Percentiles rank a stretch among this genome's conserved stretches.
These are phyloP conservation scores for Dictyostelium firmibasis DNA, from an alignment of 78 protist genomes.

Conservation along the genomic window DNA sequence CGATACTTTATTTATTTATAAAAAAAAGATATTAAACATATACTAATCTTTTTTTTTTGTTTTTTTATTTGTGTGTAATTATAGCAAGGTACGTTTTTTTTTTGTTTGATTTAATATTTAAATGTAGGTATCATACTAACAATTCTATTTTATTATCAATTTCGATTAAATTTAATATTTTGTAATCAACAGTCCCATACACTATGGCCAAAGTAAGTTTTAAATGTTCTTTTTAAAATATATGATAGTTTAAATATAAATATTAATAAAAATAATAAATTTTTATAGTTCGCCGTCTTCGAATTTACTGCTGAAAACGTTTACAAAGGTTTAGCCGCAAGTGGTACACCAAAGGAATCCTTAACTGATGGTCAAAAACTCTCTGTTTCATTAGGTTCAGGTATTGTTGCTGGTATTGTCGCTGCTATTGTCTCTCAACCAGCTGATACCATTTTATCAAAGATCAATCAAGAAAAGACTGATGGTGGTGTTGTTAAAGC, in stretches of 20 bases:
- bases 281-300: slow-evolving; percentile 79
- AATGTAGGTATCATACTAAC: not conserved
- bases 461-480: slow-evolving; percentile 77
- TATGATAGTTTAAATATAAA: not conserved
- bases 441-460: slow-evolving; percentile 93
- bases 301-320: slow-evolving; percentile 83
- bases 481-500: slow-evolving; percentile 77
- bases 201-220: slow-evolving; percentile 13
- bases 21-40: too few species aligned
- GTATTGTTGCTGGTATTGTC: slow-evolving; percentile 94
- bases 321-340: slow-evolving; percentile 38
- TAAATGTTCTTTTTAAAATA: too few species aligned
- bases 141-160: too few species aligned
- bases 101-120: not conserved
- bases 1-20: too few species aligned
- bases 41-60: not conserved
- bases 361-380: slow-evolving; percentile 81
- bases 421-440: slow-evolving; percentile 97
- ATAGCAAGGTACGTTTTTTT: not conserved
- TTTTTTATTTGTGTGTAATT: not conserved
- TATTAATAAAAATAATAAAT: not conserved
- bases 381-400: slow-evolving; percentile 91
- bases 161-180: not conserved
- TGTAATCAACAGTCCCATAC: not conserved
- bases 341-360: slow-evolving; percentile 42